These are phyloP conservation scores for Monotropa hypopitys DNA, from an alignment of 179 eudicot species.

Conservation along the genomic window DNA sequence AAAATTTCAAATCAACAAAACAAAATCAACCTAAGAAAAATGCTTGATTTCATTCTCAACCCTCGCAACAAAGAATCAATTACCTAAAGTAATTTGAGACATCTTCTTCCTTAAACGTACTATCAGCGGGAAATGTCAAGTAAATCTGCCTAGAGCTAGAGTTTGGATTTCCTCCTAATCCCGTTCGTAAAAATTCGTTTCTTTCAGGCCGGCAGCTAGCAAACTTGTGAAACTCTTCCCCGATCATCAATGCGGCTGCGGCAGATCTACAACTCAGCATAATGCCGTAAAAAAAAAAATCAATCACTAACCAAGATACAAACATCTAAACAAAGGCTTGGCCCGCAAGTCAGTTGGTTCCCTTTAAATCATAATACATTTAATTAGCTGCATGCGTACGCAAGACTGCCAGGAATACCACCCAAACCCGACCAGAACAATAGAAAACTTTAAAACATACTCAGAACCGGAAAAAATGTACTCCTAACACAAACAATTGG, in stretches of 20 bases:
- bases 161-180: conserved; percentile 29
- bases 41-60: neutral
- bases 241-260: conserved; percentile 57
- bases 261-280: conserved; percentile 37
- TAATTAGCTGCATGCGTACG: neutral
- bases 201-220: conserved; percentile 39
- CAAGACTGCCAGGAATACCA: neutral
- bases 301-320: neutral
- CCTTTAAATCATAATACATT: neutral
- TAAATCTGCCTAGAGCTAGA: conserved; percentile 67
- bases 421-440: neutral
- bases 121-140: conserved; percentile 92
- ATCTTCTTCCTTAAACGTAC: conserved; percentile 87
- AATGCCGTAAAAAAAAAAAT: conserved; percentile 5
- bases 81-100: conserved; percentile 75
- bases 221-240: conserved; percentile 47
- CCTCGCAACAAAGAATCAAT: neutral
- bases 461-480: neutral
- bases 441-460: neutral
- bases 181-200: conserved; percentile 42
- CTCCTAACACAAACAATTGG: neutral
- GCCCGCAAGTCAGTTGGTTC: neutral
- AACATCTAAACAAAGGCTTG: neutral
- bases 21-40: neutral
- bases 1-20: conserved; percentile 10